These are phyloP conservation scores for Bacidia rubella DNA, from an alignment of 495 filamentous ascomycete genomes.

Conservation along the genomic window DNA sequence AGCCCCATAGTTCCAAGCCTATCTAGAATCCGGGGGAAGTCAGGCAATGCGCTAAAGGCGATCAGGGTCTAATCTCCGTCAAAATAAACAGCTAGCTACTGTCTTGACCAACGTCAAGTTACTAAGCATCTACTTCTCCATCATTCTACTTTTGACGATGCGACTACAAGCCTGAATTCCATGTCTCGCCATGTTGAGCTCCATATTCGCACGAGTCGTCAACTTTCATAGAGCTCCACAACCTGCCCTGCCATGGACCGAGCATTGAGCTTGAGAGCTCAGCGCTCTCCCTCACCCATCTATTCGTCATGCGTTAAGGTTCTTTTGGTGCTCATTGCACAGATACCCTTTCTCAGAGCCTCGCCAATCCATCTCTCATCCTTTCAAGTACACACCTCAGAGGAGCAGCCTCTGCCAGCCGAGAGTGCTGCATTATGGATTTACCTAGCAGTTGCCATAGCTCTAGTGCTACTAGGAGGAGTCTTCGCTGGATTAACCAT, in stretches of 20 bases:
- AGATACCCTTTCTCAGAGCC: slow-evolving; percentile 32
- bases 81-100: not conserved
- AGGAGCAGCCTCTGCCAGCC: slow-evolving; percentile 28
- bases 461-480: slow-evolving; percentile 73
- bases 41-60: too few relatives aligned
- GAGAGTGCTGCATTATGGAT: slow-evolving; percentile 52
- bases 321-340: slow-evolving; percentile 30
- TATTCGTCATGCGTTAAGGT: slow-evolving; percentile 14
- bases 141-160: not conserved
- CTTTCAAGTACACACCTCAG: slow-evolving; percentile 8
- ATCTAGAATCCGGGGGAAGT: too few relatives aligned
- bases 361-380: slow-evolving; percentile 21
- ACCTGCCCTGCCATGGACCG: too few relatives aligned
- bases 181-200: too few relatives aligned
- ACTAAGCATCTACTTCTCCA: not conserved
- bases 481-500: slow-evolving; percentile 96
- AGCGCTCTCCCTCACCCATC: not conserved
- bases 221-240: too few relatives aligned
- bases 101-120: not conserved
- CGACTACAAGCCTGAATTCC: not conserved
- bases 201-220: too few relatives aligned
- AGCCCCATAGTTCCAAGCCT: too few relatives aligned
- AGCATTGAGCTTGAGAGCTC: too few relatives aligned
- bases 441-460: slow-evolving; percentile 52
- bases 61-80: too few relatives aligned